A percentile compares a stretch with the other conserved stretches of the same genome.
These are phyloP conservation scores for Protoeuglena noctilucae DNA, from an alignment of 139 green algal genomes.

Conservation along the genomic window DNA sequence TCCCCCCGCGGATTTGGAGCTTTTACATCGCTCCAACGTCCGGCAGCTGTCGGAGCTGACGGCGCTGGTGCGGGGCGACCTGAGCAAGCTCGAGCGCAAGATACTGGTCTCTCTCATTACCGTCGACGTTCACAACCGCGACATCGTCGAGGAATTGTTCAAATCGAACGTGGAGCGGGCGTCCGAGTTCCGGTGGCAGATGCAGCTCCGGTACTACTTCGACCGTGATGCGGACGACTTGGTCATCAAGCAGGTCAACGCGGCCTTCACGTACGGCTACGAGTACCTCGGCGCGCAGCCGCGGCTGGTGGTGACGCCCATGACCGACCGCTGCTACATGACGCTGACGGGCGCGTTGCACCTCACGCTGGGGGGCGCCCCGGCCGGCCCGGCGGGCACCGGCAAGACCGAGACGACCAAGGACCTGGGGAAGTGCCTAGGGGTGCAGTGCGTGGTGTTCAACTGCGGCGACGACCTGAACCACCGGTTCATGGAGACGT, in stretches of 20 bases:
- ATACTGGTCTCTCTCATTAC: slow-evolving; percentile 65
- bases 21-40: slow-evolving; percentile 30
- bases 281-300: slow-evolving; percentile 75
- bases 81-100: slow-evolving; percentile 34
- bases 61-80: slow-evolving; percentile 36
- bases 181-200: slow-evolving; percentile 72
- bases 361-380: slow-evolving; percentile 66
- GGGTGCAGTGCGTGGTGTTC: slow-evolving; percentile 79
- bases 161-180: slow-evolving; percentile 19
- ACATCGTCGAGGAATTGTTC: slow-evolving; percentile 50
- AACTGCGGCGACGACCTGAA: slow-evolving; percentile 82
- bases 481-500: slow-evolving; percentile 69
- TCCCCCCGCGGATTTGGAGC: slow-evolving; percentile 14
- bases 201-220: slow-evolving; percentile 64
- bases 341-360: slow-evolving; percentile 69
- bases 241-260: slow-evolving; percentile 40
- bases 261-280: slow-evolving; percentile 58
- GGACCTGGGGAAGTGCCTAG: slow-evolving; percentile 69
- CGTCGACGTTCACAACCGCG: slow-evolving; percentile 67
- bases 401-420: slow-evolving; percentile 83
- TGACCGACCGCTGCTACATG: slow-evolving; percentile 80
- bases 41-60: slow-evolving; percentile 45
- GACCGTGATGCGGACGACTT: slow-evolving; percentile 15
- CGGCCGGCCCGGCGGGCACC: slow-evolving; percentile 58
- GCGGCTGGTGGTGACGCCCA: slow-evolving; percentile 67